A percentile compares a stretch with the other conserved stretches of the same genome.
phyloP scores from a whole-genome alignment of 345 rosid species.

The Aquilaria sinensis region DNA sequence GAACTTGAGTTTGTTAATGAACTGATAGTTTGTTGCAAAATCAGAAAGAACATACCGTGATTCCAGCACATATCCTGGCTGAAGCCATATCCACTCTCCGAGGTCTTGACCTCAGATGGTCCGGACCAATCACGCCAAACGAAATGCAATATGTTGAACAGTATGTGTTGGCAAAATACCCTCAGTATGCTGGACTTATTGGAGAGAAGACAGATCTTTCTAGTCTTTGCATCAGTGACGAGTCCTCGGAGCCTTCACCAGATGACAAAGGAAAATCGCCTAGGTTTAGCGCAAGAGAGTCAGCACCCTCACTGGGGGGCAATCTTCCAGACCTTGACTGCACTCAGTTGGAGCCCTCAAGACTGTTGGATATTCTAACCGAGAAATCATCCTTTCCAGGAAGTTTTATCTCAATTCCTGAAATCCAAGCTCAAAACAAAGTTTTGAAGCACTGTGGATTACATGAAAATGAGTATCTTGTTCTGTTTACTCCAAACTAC shows the following conservation, averaged over 20 bases:
- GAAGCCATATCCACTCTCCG: slow-evolving; percentile 71
- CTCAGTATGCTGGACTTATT: slow-evolving; percentile 53
- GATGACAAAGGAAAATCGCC: slow-evolving; percentile 41
- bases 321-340: slow-evolving; percentile 45
- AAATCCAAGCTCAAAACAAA: slow-evolving; percentile 57
- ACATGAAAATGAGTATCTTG: slow-evolving; percentile 48
- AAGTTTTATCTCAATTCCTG: slow-evolving; percentile 66
- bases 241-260: slow-evolving; percentile 26
- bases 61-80: slow-evolving; percentile 67
- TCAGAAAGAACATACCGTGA: slow-evolving; percentile 57
- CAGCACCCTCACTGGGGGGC: slow-evolving; percentile 26
- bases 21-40: not conserved
- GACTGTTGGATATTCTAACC: slow-evolving; percentile 57
- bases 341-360: slow-evolving; percentile 54
- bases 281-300: slow-evolving; percentile 6
- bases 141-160: slow-evolving; percentile 68
- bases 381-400: slow-evolving; percentile 65
- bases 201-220: slow-evolving; percentile 40
- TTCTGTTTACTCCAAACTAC: slow-evolving; percentile 57
- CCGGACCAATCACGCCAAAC: slow-evolving; percentile 64
- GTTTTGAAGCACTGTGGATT: slow-evolving; percentile 61
- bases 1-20: too few species aligned
- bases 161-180: slow-evolving; percentile 62
- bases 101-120: slow-evolving; percentile 66
- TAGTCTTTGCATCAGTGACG: slow-evolving; percentile 46